A percentile compares a stretch with the other conserved stretches of the same genome.
phyloP scores from a whole-genome alignment of 2,329 filamentous ascomycete genomes.

The Fusarium dlaminii region DNA sequence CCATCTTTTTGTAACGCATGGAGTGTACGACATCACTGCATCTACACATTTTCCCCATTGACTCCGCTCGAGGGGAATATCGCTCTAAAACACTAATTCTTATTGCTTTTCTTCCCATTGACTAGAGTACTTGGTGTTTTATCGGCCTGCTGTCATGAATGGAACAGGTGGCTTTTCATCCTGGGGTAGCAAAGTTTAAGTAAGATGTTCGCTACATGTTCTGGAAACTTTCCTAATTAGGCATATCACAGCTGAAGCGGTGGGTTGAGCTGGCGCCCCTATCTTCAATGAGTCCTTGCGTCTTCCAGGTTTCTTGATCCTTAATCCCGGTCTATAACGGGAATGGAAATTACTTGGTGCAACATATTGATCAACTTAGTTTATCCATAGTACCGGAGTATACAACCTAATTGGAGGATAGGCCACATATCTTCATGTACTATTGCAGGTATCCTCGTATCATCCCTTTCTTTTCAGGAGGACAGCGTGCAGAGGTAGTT shows the following conservation, averaged over 20 bases:
- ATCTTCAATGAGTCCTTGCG: conserved; percentile 27
- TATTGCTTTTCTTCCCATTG: neutral
- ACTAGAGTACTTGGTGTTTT: neutral
- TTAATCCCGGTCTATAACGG: conserved; percentile 33
- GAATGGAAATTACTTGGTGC: conserved; percentile 41
- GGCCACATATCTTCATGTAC: conserved; percentile 11
- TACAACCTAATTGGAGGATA: conserved; percentile 30
- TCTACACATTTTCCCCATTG: neutral
- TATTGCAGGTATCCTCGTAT: conserved; percentile 14
- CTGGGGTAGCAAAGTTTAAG: conserved; percentile 8
- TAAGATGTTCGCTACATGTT: neutral
- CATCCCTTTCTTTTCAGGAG: conserved; percentile 18
- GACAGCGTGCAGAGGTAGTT: neutral
- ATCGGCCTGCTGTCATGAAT: neutral
- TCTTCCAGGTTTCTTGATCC: conserved; percentile 14
- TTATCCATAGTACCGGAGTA: conserved; percentile 34
- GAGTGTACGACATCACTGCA: conserved; percentile 1
- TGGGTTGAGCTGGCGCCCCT: conserved; percentile 33
- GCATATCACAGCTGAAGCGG: conserved; percentile 15
- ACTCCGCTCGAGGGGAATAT: neutral
- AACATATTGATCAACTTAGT: conserved; percentile 33
- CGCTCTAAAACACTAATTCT: neutral
- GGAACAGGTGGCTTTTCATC: conserved; percentile 1
- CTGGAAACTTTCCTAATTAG: conserved; percentile 18
- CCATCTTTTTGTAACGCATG: neutral